A percentile compares a stretch with the other conserved stretches of the same genome.
Evolutionary conservation across 1,284 basidiomycete genomes (phyloP).

Genomic region (Ustilago loliicola): DNA sequence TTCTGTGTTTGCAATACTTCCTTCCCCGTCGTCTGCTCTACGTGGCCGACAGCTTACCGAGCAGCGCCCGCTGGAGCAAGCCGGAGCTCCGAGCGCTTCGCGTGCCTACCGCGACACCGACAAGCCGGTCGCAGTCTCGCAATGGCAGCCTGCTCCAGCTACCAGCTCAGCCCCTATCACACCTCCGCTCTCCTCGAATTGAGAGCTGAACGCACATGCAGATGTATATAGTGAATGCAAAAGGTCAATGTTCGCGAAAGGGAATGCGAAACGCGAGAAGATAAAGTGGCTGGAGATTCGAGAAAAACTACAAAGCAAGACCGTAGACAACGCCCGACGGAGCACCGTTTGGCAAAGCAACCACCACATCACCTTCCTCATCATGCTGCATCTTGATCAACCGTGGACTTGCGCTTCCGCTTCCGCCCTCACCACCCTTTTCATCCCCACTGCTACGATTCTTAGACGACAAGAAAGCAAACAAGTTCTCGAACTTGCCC

Average conservation of each 20-base stretch:
- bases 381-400: neutral
- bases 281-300: neutral
- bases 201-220: neutral
- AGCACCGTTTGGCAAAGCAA: neutral
- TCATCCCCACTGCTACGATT: neutral
- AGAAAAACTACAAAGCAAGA: slow-evolving; percentile 2
- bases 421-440: neutral
- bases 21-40: neutral
- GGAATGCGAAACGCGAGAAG: neutral
- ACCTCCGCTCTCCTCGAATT: slow-evolving; percentile 24
- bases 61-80: neutral
- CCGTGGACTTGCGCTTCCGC: neutral
- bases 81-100: neutral
- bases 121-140: neutral
- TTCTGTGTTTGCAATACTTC: neutral
- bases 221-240: neutral
- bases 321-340: slow-evolving; percentile 9
- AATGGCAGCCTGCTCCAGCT: neutral
- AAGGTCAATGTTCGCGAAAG: neutral
- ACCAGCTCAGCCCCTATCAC: slow-evolving; percentile 29
- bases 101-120: neutral
- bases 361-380: neutral
- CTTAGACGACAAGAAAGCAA: slow-evolving; percentile 23
- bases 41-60: neutral
- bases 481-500: slow-evolving; percentile 28